Evolutionary conservation across 2,329 filamentous ascomycete species (phyloP).

Genomic region (Cryphonectria carpinicola): DNA sequence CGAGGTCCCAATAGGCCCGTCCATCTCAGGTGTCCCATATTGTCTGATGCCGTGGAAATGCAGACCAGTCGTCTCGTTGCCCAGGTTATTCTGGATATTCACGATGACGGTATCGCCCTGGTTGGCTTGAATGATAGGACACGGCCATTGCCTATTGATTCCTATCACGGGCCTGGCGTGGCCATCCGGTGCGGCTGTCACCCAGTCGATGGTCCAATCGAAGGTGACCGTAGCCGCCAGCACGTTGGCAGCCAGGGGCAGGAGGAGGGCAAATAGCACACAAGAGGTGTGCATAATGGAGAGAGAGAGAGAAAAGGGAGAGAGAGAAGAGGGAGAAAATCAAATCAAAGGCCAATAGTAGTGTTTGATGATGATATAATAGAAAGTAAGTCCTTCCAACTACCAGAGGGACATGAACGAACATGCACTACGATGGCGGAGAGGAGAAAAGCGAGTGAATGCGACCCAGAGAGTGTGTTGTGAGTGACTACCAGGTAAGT

Average conservation of each 20-base stretch:
- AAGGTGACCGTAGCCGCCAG: conserved; percentile 41
- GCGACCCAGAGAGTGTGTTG: background rate
- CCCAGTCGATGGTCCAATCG: conserved; percentile 47
- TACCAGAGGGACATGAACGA: conserved; percentile 1
- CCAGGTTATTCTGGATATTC: conserved; percentile 53
- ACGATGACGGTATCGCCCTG: conserved; percentile 56
- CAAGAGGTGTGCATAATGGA: conserved; percentile 19
- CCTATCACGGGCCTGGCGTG: conserved; percentile 47
- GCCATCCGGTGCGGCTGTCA: conserved; percentile 44
- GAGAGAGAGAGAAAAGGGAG: background rate
- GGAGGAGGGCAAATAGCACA: background rate
- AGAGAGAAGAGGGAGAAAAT: no score
- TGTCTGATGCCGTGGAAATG: conserved; percentile 65
- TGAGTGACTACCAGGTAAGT: background rate
- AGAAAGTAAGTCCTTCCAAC: background rate
- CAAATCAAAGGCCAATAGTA: no score
- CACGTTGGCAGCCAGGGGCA: conserved; percentile 33
- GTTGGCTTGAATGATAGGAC: conserved; percentile 57
- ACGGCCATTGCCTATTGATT: conserved; percentile 66
- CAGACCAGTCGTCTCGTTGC: conserved; percentile 56
- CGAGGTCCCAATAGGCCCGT: conserved; percentile 59
- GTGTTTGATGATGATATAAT: background rate
- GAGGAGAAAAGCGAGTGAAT: background rate
- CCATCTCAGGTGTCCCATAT: conserved; percentile 58
- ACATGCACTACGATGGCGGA: background rate